Conservation (phyloP, 2,329 filamentous ascomycete genomes). For the Beauveria asiatica region DNA sequence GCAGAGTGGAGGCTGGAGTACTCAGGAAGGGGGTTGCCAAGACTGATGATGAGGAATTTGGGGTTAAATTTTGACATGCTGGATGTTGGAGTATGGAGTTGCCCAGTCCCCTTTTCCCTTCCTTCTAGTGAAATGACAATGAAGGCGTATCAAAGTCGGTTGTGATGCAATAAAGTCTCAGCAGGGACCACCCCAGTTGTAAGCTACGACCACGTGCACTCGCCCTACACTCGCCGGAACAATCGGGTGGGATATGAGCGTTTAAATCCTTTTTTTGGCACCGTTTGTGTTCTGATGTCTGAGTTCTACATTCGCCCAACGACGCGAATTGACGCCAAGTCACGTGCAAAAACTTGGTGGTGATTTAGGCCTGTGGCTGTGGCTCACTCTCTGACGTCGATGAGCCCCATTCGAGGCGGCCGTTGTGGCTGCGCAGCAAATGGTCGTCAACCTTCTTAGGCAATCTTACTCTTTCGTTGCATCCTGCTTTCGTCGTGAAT, state of each 20-base stretch:
- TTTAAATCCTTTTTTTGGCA: no score
- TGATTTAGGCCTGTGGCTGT: background rate
- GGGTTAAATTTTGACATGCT: conserved; percentile 26
- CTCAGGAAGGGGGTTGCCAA: conserved; percentile 77
- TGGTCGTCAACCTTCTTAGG: conserved; percentile 5
- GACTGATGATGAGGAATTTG: conserved; percentile 69
- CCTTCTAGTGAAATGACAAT: background rate
- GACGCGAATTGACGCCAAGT: conserved; percentile 12
- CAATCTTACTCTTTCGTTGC: background rate
- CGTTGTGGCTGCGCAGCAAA: conserved; percentile 9
- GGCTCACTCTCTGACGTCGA: conserved; percentile 11
- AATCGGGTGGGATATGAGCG: background rate
- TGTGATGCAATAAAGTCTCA: background rate
- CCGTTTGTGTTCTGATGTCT: no score
- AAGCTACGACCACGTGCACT: background rate
- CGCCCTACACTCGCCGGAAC: no score
- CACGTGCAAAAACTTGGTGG: background rate
- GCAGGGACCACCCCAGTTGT: background rate
- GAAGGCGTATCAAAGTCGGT: background rate
- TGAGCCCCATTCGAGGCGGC: conserved; percentile 6
- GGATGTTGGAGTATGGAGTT: conserved; percentile 16
- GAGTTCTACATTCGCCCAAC: no score
- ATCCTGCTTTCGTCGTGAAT: background rate
- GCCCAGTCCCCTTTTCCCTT: background rate
- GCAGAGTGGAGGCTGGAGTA: conserved; percentile 76